These are phyloP conservation scores for Nicotiana obtusifolia DNA, from an alignment of 257 asterid genomes.

Conservation along the genomic window DNA sequence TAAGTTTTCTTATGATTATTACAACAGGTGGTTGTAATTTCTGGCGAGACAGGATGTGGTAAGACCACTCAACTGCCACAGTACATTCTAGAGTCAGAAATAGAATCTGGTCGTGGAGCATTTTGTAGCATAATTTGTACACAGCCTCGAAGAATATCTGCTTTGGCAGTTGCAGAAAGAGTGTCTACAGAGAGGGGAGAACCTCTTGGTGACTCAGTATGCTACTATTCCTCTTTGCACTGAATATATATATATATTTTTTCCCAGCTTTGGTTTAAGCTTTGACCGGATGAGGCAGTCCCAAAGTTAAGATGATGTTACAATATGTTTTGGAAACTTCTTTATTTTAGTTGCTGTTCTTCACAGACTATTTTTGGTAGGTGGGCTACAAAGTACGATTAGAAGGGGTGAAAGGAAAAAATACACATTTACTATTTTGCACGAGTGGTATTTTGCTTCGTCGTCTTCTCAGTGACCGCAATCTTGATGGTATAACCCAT, in stretches of 20 bases:
- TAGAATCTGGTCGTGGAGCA: slow-evolving; percentile 99
- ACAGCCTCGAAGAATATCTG: slow-evolving; percentile 97
- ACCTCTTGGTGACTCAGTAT: slow-evolving; percentile 93
- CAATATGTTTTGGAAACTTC: slow-evolving; percentile 16
- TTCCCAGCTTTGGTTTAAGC: not conserved
- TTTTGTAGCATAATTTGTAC: slow-evolving; percentile 95
- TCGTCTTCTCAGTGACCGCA: slow-evolving; percentile 86
- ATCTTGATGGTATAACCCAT: slow-evolving; percentile 81
- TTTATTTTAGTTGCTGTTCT: slow-evolving; percentile 29
- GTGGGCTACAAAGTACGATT: slow-evolving; percentile 97
- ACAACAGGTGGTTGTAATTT: slow-evolving; percentile 81
- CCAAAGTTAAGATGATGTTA: not conserved
- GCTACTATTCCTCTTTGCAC: slow-evolving; percentile 36
- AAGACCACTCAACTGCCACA: slow-evolving; percentile 99
- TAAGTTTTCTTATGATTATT: slow-evolving; percentile 1
- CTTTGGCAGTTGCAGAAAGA: slow-evolving; percentile 93
- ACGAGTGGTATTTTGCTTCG: slow-evolving; percentile 98
- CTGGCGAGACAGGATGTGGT: slow-evolving; percentile 99
- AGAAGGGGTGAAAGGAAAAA: slow-evolving; percentile 95
- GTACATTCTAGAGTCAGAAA: slow-evolving; percentile 84
- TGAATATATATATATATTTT: not conserved
- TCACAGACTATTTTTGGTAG: slow-evolving; percentile 44
- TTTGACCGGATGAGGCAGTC: not conserved
- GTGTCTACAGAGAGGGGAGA: slow-evolving; percentile 98
- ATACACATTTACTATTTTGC: slow-evolving; percentile 89